Evolutionary conservation across 306 rosid species (phyloP), one percentile per base, ranked within the genome.

Genomic region (Inga leiocalycina): DNA sequence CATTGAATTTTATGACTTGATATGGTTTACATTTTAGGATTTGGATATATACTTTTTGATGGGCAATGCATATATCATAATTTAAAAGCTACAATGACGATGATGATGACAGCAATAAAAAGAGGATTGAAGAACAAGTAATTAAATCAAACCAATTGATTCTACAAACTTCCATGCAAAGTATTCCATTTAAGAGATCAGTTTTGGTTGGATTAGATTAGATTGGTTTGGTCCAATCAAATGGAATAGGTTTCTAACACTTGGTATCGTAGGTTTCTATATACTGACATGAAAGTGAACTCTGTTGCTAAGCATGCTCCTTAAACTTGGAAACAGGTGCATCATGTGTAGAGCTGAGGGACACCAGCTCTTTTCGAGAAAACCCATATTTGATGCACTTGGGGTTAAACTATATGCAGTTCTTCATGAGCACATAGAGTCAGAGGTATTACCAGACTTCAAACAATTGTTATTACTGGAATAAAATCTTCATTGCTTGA

Each of bases 271-370:
- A 20, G 32, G 54, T 43, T 43, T 71, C 19, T n/a, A 11, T 12
- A 24, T 72, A 72, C 17, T 72, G 39, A 61, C 70, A 74, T 65
- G 57, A 69, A 90, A 78, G 74, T 81, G 65, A 86, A 67, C 14
- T 54, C 30, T 72, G 72, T 22, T 84, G 17, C 41, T 52, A 77
- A 61, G 67, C 32, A 44, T 84, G 71, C 30, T 75, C 80, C 81
- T 76, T 74, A 80, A 57, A 80, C 57, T 71, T 83, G 87, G 74
- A 77, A 87, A 90, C 91, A 95, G 98, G 87, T 95, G 98, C 92
- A 89, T 95, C 83, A 93, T 95, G 98, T 95, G 98, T 77, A 87
- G 98, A 91, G 98, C 98, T 65, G 98, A 93, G 88, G 98, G 98
- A 81, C 97, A 95, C 89, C 90, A 91, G 79, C 88, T 93, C 24